Evolutionary conservation across 1,284 basidiomycete genomes (phyloP), one percentile per base, ranked within the genome.

Genomic region (Dichomitus squalens): DNA sequence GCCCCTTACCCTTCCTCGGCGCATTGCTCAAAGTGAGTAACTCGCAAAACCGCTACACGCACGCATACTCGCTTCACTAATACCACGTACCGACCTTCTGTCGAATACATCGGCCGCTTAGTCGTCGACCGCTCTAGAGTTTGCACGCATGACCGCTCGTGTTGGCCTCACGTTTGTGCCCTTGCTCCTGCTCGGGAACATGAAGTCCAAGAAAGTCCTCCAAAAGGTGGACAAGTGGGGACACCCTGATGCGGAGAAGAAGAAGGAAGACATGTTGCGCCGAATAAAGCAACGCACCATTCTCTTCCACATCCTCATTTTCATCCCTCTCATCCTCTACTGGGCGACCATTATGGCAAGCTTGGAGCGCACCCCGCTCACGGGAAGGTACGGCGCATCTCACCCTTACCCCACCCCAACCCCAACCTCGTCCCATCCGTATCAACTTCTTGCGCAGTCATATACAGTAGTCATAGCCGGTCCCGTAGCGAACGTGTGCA

Each of bases 301-400:
- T 23, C 49, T 84, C 27, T 77, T 89, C 57, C 82, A 86, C 50
- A 56, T 81, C 25, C 76, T 95, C 18, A 70, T 94, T 50, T 76
- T 87, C 48, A 75, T 89, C 25, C 94, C 94, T 0, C 72, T 84
- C 25, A 62, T 82, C 12, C 70, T 95, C n/a, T 86, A 95, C 67
- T 85, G 83, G 77, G 78, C 83, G 1, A 91, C 88, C 0, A 86
- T 93, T 58, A 56, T 92, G 2, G 89, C 90, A 1, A 93, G 90
- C 57, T 69, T 92, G 52, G 93, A 96, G 70, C 76, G 84, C 64
- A 93, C 92, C 4, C 93, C 93, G 1, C 76, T 95, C 54, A 95
- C 93, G 7, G 93, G 93, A 61, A 80, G 91, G 87, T 91, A 60
- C 52, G 83, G 72, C 7, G 7, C 39, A n/a, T 36, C 43, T 35